A percentile compares a stretch with the other conserved stretches of the same genome.
Conservation (phyloP, 2,329 filamentous ascomycete genomes). For the Coleophoma crateriformis region DNA sequence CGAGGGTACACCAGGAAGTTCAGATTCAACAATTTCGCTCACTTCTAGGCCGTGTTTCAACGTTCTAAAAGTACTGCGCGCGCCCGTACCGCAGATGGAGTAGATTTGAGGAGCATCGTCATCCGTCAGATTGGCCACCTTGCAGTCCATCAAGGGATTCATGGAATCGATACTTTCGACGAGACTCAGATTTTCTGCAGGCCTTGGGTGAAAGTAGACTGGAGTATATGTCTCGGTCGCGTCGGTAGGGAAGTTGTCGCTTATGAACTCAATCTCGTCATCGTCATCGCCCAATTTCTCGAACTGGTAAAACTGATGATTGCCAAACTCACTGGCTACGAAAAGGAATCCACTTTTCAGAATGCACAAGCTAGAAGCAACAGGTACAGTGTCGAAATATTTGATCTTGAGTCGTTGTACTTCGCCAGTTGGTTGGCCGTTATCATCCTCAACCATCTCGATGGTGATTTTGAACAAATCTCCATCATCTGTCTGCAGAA, state of each 20-base stretch:
- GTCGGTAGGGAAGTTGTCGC: constrained; percentile 76
- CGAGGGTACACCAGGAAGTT: constrained; percentile 80
- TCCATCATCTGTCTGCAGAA: constrained; percentile 94
- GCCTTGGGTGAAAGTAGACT: constrained; percentile 78
- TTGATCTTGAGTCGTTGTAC: constrained; percentile 86
- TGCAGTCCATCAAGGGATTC: constrained; percentile 87
- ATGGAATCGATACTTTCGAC: constrained; percentile 83
- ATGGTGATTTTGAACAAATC: constrained; percentile 96
- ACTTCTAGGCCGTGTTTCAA: constrained; percentile 91
- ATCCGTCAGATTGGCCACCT: constrained; percentile 82
- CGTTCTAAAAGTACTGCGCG: constrained; percentile 83
- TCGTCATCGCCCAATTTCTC: constrained; percentile 96
- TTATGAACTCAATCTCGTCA: constrained; percentile 79
- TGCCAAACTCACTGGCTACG: constrained; percentile 85
- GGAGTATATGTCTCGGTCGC: constrained; percentile 66
- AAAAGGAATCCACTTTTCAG: constrained; percentile 95
- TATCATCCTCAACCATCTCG: constrained; percentile 79
- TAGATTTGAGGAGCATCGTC: constrained; percentile 98
- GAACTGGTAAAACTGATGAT: constrained; percentile 94
- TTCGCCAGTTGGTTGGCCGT: constrained; percentile 73
- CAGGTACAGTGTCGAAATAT: constrained; percentile 94
- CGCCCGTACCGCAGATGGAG: constrained; percentile 81
- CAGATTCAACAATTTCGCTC: constrained; percentile 91
- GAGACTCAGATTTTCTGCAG: constrained; percentile 74
- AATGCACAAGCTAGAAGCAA: constrained; percentile 83